Percentiles rank a stretch among this genome's conserved stretches.
Evolutionary conservation across 73 alveolate species (phyloP).

Genomic region (Blepharisma stoltei): DNA sequence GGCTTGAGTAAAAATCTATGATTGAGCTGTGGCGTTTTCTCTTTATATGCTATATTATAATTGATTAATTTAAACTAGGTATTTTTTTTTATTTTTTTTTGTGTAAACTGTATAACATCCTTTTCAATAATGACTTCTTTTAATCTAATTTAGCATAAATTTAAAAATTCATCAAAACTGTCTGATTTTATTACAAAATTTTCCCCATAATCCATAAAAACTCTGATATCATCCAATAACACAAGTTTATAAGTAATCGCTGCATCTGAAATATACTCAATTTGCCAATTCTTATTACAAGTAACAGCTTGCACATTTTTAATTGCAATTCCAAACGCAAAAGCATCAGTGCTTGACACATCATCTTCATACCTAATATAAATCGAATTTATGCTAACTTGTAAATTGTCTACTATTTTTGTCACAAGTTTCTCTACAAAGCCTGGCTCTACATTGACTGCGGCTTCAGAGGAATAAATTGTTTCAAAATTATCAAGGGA

Average conservation of each 20-base stretch:
- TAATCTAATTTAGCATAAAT: too few relatives aligned
- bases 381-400: conserved; percentile 40
- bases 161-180: conserved; percentile 19
- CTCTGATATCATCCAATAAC: conserved; percentile 26
- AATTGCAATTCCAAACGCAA: conserved; percentile 39
- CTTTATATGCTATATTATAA: conserved; percentile 18
- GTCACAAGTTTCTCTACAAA: conserved; percentile 43
- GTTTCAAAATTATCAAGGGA: conserved; percentile 44
- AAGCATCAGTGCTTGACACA: conserved; percentile 43
- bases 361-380: conserved; percentile 52
- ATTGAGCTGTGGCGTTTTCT: conserved; percentile 21
- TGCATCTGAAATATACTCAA: conserved; percentile 35
- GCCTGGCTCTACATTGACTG: conserved; percentile 52
- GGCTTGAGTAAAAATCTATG: conserved; percentile 38
- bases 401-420: conserved; percentile 50
- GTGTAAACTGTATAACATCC: too few relatives aligned
- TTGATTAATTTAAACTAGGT: too few relatives aligned
- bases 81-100: too few relatives aligned
- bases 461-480: conserved; percentile 23
- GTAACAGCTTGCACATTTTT: conserved; percentile 41
- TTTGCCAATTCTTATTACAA: conserved; percentile 46
- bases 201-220: conserved; percentile 35
- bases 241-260: conserved; percentile 43
- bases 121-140: too few relatives aligned
- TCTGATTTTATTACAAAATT: background rate